Base-by-base conservation (phyloP, 805 yeast species). In the Ogataea angusta region DNA sequence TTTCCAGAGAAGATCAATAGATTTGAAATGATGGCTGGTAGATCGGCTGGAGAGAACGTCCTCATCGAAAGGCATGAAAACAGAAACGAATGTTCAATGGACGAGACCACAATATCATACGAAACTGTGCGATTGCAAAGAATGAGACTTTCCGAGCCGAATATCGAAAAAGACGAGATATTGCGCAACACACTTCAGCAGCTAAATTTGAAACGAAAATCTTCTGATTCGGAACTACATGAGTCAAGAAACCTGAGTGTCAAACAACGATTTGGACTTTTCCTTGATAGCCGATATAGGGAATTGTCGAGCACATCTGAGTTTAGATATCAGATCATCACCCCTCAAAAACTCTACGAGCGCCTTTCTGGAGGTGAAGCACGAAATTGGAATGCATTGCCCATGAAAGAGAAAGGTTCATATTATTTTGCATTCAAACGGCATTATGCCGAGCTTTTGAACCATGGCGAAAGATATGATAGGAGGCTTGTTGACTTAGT, bases 361-460 rank as follows among this genome's bases (percentile, higher is more conserved):
- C 38, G 54, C n/a, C 51, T 57, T 38, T 49, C 49, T 8, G 45
- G 48, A 31, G 35, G 45, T 0, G 45, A 46, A 5, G 56, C 49
- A 17, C 49, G 49, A 29, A 42, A 46, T 9, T 62, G 65, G 65
- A 46, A 48, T 3, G n/a, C 29, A 8, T 19, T 59, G 34, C 45
- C 54, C 2, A 6, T 22, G 3, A 30, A 41, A 21, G 61, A 60
- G 18, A 52, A 47, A 26, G 52, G 47, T 22, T 49, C 50, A 16
- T 60, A 57, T 33, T 62, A 56, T 35, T 48, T 44, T 6, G 64
- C 65, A 5, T 62, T 62, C 45, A 52, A 53, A 40, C 51, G 59
- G 16, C 50, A 52, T 15, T 62, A 62, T 37, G 45, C 51, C 12
- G 42, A 48, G 25, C 45, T 53, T 4, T 18, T 61, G 15, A 50